Evolutionary conservation across 2,329 filamentous ascomycete species (phyloP).

Genomic region (Aspergillus neotritici): DNA sequence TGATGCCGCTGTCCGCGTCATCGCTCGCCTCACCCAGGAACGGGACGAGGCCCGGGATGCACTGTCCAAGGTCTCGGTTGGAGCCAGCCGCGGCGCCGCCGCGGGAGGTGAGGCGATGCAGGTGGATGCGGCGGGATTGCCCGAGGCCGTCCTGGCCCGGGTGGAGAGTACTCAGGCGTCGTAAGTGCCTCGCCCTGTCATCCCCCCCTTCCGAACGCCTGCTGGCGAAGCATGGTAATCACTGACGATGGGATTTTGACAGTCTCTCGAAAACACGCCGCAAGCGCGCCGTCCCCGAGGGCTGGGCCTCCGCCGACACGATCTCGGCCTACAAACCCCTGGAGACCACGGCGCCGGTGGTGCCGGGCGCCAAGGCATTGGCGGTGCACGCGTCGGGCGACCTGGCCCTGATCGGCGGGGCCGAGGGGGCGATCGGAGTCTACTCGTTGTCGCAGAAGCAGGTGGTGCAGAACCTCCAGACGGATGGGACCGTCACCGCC

Average conservation of each 20-base stretch:
- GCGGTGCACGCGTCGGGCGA: conserved; percentile 56
- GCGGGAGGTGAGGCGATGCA: conserved; percentile 80
- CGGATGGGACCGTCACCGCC: conserved; percentile 62
- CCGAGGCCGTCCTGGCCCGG: conserved; percentile 63
- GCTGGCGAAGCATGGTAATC: conserved; percentile 5
- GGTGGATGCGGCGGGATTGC: conserved; percentile 72
- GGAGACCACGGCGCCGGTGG: conserved; percentile 52
- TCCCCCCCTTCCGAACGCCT: neutral
- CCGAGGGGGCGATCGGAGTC: conserved; percentile 68
- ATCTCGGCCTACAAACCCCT: conserved; percentile 57
- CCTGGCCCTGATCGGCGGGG: conserved; percentile 67
- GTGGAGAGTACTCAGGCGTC: conserved; percentile 75
- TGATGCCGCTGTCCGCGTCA: conserved; percentile 92
- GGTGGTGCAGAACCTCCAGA: conserved; percentile 62
- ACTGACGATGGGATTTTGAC: conserved; percentile 15
- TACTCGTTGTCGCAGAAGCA: conserved; percentile 73
- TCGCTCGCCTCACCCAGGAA: conserved; percentile 84
- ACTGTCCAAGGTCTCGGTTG: conserved; percentile 75
- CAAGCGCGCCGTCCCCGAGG: conserved; percentile 79
- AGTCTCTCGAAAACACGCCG: conserved; percentile 83
- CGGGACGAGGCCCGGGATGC: conserved; percentile 88
- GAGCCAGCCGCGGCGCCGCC: conserved; percentile 44
- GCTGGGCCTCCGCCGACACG: conserved; percentile 72
- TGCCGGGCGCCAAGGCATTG: conserved; percentile 54
- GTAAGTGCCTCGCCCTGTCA: conserved; percentile 48